Percentiles rank a stretch among this genome's conserved stretches.
Conservation (phyloP, 345 rosid species). For the Linum trigynum region DNA sequence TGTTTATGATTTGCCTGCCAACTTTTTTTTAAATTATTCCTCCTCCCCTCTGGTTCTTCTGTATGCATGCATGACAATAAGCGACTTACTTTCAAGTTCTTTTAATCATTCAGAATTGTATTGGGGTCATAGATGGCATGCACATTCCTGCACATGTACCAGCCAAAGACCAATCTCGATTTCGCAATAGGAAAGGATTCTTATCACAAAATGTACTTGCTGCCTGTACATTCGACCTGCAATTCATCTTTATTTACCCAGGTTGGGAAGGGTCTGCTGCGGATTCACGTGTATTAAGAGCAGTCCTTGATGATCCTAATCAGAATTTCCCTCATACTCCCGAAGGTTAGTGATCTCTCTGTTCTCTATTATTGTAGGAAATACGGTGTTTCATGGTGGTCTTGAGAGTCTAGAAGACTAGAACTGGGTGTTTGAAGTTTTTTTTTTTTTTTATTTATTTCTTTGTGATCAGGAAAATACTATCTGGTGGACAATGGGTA, state of each 20-base stretch:
- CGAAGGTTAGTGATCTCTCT: constrained; percentile 32
- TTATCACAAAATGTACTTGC: constrained; percentile 67
- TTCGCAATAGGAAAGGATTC: constrained; percentile 55
- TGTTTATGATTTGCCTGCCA: neutral
- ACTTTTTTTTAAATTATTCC: neutral
- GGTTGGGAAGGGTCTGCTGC: constrained; percentile 85
- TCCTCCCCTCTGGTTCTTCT: neutral
- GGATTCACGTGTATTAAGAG: constrained; percentile 63
- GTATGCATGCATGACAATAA: constrained; percentile 1
- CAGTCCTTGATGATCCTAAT: constrained; percentile 63
- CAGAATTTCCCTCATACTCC: constrained; percentile 75
- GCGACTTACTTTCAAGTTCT: constrained; percentile 14
- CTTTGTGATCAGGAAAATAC: constrained; percentile 45
- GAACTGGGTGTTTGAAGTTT: no score
- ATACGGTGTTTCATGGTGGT: neutral
- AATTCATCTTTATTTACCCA: constrained; percentile 62
- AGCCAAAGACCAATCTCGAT: constrained; percentile 65
- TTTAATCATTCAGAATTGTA: constrained; percentile 46
- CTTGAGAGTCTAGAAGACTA: no score
- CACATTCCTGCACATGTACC: constrained; percentile 70
- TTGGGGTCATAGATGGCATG: constrained; percentile 66
- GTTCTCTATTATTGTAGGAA: neutral
- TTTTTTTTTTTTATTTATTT: neutral
- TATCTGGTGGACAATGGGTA: constrained; percentile 63
- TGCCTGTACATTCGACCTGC: constrained; percentile 70